Evolutionary conservation across 164 flowering plant species (phyloP), one percentile per base, ranked within the genome.

Genomic region (Berberis thunbergii): DNA sequence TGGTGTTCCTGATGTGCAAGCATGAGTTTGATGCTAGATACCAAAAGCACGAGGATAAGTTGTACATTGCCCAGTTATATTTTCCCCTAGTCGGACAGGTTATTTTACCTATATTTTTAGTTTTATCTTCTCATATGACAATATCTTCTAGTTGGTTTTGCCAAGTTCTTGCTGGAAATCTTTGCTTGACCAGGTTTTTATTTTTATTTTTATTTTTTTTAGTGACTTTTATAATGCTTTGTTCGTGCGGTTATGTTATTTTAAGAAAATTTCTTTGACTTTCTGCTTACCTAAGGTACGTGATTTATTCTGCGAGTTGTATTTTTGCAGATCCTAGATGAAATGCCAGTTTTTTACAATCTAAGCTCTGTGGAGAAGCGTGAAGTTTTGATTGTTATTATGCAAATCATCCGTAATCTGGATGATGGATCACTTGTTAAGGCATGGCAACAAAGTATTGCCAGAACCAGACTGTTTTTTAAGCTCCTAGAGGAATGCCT

Each of bases 61-160:
- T 95, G 46, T 94, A 94, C 73, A 95, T 95, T 74, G 96, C 99
- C 11, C 99, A 95, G 68, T 77, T 95, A 58, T 95, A 95, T 69
- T 89, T 87, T 72, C 97, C 99, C n/a, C 85, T 95, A 43, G 82
- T 95, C 43, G 96, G 96, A 62, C 99, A 95, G 97, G 99, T 95
- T 2, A 43, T 13, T 9, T 55, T 8, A 11, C 26, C 26, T 26
- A 26, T 26, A 26, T 26, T 26, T 26, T 26, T 26, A 26, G 26
- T 26, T 26, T 26, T 26, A 26, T 26, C 26, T 26, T 26, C 26
- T 26, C 26, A 26, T 26, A 26, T 26, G 26, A 26, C 26, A 26
- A 26, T 26, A 26, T 26, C 26, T 26, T 26, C 26, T 26, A 26
- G 26, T 26, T 26, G 26, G 26, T 26, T 26, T 26, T 26, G 26